Conservation (phyloP, 2,329 filamentous ascomycete species). For the Fusarium transvaalense region DNA sequence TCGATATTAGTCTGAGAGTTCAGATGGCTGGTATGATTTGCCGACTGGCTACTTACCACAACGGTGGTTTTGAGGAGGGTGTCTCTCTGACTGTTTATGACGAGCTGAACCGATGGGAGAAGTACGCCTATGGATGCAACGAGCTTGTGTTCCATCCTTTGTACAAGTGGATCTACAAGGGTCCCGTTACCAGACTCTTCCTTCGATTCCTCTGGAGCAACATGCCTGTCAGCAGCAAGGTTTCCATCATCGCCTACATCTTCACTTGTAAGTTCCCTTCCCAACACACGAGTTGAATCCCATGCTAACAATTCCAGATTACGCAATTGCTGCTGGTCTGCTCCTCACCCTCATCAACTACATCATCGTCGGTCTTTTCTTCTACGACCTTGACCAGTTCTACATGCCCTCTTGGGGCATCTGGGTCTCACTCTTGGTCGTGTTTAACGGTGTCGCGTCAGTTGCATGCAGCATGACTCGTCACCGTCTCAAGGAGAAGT, state of each 20-base stretch:
- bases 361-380: constrained; percentile 79
- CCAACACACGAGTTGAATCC: fast-evolving
- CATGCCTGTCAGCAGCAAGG: constrained; percentile 73
- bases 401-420: constrained; percentile 75
- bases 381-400: constrained; percentile 74
- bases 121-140: constrained; percentile 79
- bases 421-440: constrained; percentile 61
- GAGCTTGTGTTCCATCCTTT: constrained; percentile 78
- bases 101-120: constrained; percentile 78
- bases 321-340: constrained; percentile 76
- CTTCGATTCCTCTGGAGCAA: constrained; percentile 46
- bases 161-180: constrained; percentile 68
- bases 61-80: constrained; percentile 78
- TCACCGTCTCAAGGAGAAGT: constrained; percentile 46
- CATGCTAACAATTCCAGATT: constrained; percentile 55
- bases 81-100: constrained; percentile 81
- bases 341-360: constrained; percentile 76
- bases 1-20: constrained; percentile 79
- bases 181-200: constrained; percentile 72
- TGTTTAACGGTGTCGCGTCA: constrained; percentile 46
- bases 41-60: constrained; percentile 76
- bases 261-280: constrained; percentile 62
- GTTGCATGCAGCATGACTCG: constrained; percentile 45
- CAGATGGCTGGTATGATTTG: constrained; percentile 77
- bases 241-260: constrained; percentile 78